Percentiles rank a stretch among this genome's conserved stretches.
These are phyloP conservation scores for Solanum bulbocastanum DNA, from an alignment of 257 asterid species.

Conservation along the genomic window DNA sequence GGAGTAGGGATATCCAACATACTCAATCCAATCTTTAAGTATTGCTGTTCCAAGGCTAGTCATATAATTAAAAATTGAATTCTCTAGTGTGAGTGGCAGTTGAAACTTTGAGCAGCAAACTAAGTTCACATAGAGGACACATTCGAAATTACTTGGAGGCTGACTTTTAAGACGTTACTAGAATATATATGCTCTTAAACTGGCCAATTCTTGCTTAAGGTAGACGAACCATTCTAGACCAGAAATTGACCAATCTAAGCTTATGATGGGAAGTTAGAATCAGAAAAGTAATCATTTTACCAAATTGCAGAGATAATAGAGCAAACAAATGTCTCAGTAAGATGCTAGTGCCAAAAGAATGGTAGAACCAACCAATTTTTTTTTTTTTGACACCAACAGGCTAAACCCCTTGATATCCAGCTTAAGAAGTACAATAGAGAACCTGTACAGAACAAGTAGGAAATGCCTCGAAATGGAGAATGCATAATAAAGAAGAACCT, in stretches of 20 bases:
- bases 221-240: background rate
- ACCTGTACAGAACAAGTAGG: background rate
- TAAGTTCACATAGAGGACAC: background rate
- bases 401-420: background rate
- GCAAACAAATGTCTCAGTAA: background rate
- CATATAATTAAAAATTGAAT: background rate
- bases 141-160: background rate
- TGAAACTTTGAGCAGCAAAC: background rate
- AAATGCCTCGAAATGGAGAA: background rate
- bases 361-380: background rate
- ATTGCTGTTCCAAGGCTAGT: background rate
- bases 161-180: background rate
- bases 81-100: background rate
- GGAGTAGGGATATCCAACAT: background rate
- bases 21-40: background rate
- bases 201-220: background rate
- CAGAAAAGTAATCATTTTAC: background rate
- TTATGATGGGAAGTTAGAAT: background rate
- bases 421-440: background rate
- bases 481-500: conserved; percentile 36
- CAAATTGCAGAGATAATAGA: background rate
- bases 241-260: background rate
- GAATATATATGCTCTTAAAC: background rate
- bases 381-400: background rate
- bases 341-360: background rate